phyloP scores from a whole-genome alignment of 345 rosid species.

The Laguncularia racemosa region DNA sequence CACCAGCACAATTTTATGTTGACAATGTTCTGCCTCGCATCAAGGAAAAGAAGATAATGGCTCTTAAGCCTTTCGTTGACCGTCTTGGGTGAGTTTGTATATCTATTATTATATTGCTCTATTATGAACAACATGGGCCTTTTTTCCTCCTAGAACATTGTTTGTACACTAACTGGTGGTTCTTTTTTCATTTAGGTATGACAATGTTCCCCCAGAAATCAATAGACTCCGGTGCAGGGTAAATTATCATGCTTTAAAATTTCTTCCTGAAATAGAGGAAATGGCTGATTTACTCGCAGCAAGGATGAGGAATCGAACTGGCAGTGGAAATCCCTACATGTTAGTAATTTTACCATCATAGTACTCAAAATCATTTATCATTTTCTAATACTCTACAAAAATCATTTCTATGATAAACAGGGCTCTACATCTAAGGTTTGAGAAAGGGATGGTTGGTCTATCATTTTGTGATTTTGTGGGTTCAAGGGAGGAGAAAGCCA shows the following conservation, averaged over 20 bases:
- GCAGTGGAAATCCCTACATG: conserved; percentile 81
- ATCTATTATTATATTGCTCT: background rate
- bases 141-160: conserved; percentile 5
- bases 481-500: conserved; percentile 91
- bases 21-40: conserved; percentile 97
- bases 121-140: background rate
- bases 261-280: conserved; percentile 84
- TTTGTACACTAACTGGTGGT: conserved; percentile 7
- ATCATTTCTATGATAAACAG: conserved; percentile 30
- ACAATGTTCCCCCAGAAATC: conserved; percentile 95
- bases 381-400: conserved; percentile 10
- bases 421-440: conserved; percentile 99
- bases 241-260: conserved; percentile 96
- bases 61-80: conserved; percentile 98
- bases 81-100: conserved; percentile 78
- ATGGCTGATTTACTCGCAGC: conserved; percentile 89
- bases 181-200: conserved; percentile 51
- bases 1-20: conserved; percentile 95
- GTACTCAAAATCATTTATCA: conserved; percentile 10
- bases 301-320: conserved; percentile 95
- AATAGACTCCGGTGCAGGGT: conserved; percentile 98
- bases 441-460: conserved; percentile 98
- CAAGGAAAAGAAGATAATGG: conserved; percentile 99
- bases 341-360: conserved; percentile 26
- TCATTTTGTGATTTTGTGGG: conserved; percentile 99